Conservation (phyloP, 495 filamentous ascomycete species). For the Penicillium bovifimosum region DNA sequence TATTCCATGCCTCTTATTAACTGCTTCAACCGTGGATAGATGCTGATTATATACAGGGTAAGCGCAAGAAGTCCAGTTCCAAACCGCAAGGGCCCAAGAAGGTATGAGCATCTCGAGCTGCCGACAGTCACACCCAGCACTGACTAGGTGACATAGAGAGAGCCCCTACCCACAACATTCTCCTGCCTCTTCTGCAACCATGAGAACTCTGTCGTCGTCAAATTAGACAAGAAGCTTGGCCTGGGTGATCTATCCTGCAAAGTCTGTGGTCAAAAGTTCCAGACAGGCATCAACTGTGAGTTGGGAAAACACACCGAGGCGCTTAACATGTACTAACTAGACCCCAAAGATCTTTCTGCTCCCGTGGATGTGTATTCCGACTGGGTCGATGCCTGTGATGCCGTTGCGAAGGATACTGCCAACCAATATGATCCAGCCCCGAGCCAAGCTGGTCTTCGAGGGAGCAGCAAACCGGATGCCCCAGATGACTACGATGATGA, state of each 20-base stretch:
- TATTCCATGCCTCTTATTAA: not conserved
- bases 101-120: slow-evolving; percentile 40
- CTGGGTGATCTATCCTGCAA: slow-evolving; percentile 83
- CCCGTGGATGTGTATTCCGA: slow-evolving; percentile 94
- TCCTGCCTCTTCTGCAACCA: slow-evolving; percentile 99
- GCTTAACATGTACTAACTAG: slow-evolving; percentile 2
- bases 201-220: slow-evolving; percentile 81
- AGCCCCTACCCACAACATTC: slow-evolving; percentile 82
- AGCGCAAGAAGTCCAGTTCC: slow-evolving; percentile 89
- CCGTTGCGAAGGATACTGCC: slow-evolving; percentile 58
- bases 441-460: slow-evolving; percentile 20
- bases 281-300: slow-evolving; percentile 89
- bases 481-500: slow-evolving; percentile 26
- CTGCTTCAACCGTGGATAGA: not conserved
- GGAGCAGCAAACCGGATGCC: slow-evolving; percentile 19
- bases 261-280: slow-evolving; percentile 87
- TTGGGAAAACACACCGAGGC: not conserved
- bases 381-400: slow-evolving; percentile 96
- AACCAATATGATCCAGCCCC: slow-evolving; percentile 42
- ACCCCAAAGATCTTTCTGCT: slow-evolving; percentile 66
- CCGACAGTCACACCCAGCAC: not conserved
- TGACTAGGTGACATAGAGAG: slow-evolving; percentile 50
- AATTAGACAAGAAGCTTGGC: slow-evolving; percentile 85
- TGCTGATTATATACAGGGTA: slow-evolving; percentile 54
- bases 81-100: slow-evolving; percentile 81